phyloP scores from a whole-genome alignment of 2,329 filamentous ascomycete genomes.

The Leptographium wingfieldii region DNA sequence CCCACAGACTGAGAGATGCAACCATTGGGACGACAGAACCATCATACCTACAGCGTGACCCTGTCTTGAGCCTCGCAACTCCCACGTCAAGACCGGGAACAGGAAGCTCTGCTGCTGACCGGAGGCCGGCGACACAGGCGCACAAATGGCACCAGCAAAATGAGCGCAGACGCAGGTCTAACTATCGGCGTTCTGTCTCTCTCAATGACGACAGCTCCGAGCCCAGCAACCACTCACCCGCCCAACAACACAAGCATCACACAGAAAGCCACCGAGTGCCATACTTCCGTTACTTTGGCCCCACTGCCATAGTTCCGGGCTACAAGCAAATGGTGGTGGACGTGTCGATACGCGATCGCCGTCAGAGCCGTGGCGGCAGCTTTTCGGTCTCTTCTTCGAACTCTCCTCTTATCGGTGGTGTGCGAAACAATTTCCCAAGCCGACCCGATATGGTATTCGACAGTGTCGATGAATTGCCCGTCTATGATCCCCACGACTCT shows the following conservation, averaged over 20 bases:
- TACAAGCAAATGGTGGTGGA: slow-evolving; percentile 83
- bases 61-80: background rate
- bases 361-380: slow-evolving; percentile 44
- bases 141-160: background rate
- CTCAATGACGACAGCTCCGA: background rate
- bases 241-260: background rate
- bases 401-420: slow-evolving; percentile 18
- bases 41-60: background rate
- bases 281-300: slow-evolving; percentile 84
- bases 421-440: slow-evolving; percentile 15
- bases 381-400: slow-evolving; percentile 41
- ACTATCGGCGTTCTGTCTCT: background rate
- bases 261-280: slow-evolving; percentile 54
- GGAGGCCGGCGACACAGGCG: no score
- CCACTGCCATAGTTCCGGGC: slow-evolving; percentile 80
- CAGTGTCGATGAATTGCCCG: slow-evolving; percentile 44
- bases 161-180: background rate
- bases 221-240: slow-evolving; percentile 9
- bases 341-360: slow-evolving; percentile 51
- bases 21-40: background rate
- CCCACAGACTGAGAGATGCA: background rate
- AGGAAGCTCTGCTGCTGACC: background rate
- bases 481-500: slow-evolving; percentile 63
- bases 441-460: slow-evolving; percentile 23
- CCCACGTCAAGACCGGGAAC: background rate